phyloP scores from a whole-genome alignment of 2,329 filamentous ascomycete genomes.

The Arthrobotrys sinensis region DNA sequence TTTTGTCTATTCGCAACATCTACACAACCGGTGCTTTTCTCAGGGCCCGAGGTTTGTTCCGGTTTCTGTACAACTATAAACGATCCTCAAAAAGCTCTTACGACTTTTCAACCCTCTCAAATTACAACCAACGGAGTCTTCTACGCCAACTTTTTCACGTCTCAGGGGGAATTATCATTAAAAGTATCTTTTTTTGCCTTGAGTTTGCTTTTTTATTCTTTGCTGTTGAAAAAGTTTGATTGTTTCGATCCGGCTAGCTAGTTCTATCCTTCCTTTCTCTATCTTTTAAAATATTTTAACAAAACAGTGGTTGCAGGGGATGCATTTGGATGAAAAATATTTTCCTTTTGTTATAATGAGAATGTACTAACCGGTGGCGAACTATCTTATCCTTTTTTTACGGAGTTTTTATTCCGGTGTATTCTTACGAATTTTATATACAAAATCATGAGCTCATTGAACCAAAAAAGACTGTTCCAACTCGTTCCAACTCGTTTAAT shows the following conservation, averaged over 20 bases:
- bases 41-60: constrained; percentile 52
- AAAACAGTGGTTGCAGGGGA: not conserved
- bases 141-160: not conserved
- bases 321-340: constrained; percentile 1
- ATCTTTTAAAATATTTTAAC: constrained; percentile 6
- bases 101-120: not conserved
- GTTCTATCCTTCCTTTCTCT: constrained; percentile 48
- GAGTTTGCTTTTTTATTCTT: constrained; percentile 27
- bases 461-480: constrained; percentile 5
- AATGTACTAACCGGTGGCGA: constrained; percentile 44
- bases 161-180: constrained; percentile 34
- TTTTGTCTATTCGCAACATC: constrained; percentile 13
- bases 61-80: constrained; percentile 23
- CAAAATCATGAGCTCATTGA: constrained; percentile 40
- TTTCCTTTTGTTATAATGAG: constrained; percentile 41
- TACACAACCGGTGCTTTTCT: constrained; percentile 25
- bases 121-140: constrained; percentile 18
- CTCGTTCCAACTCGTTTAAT: not conserved
- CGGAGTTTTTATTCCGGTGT: constrained; percentile 19
- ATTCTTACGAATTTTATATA: constrained; percentile 48
- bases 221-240: constrained; percentile 40
- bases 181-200: constrained; percentile 26
- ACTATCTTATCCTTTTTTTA: constrained; percentile 39
- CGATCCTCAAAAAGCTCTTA: not conserved
- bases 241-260: constrained; percentile 42